Base-by-base conservation (phyloP, 495 filamentous ascomycete species). In the Hyphodiscus hymeniophilus region DNA sequence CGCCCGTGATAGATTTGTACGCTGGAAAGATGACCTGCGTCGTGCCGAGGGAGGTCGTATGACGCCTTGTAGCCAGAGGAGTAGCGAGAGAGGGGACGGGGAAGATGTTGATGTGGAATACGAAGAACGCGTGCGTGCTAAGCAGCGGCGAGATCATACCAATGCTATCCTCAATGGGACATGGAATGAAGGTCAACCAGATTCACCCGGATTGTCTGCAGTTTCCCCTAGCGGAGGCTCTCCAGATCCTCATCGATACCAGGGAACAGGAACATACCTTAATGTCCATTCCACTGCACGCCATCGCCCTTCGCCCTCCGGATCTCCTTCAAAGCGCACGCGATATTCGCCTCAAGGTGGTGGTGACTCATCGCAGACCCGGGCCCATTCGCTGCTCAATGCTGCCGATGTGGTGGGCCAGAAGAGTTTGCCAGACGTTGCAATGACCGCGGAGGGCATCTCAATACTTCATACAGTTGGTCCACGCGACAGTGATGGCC, bases 21-120 rank as follows among this genome's bases (percentile, higher is more conserved):
- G 76, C 52, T 98, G 92, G 92, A 74, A 66, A 41, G 67, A 74
- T 31, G 91, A 97, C 51, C 69, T 97, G 7, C 70, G 70, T 51
- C 68, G 72, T 34, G 81, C 74, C 3, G 59, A 57, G 47, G 50
- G 49, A 7, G 39, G 35, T 22, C 51, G 45, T 16, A 28, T 58
- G 21, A 55, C 58, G 36, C 49, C 52, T 3, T 15, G 33, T 20
- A 61, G 42, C 36, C n/a, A 34, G 12, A 46, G 21, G 15, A 45
- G 47, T 44, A 52, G 48, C 41, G 18, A 42, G 1, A 42, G 16
- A 11, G 42, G 48, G 10, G 40, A n/a, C 30, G 58, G 44, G 2
- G 50, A 57, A 6, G 44, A 44, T 15, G 3, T 58, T 0, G 54
- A 55, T 45, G 28, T 24, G 10, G 56, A 53, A n/a, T 50, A 59